Conservation (phyloP, 1,139 yeast genomes). For the Lodderomyces theae region DNA sequence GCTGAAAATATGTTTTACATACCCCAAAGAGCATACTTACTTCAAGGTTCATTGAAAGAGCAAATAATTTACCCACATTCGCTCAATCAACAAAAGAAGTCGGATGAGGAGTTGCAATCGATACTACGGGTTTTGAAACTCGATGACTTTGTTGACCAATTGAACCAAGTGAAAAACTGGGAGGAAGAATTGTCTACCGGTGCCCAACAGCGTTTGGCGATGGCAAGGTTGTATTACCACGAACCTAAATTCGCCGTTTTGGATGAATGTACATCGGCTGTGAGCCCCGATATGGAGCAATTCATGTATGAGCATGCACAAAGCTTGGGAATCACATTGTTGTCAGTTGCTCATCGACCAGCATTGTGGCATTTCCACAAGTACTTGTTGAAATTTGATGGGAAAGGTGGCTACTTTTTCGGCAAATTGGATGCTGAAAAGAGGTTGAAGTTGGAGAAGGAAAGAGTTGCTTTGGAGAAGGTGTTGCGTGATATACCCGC, state of each 20-base stretch:
- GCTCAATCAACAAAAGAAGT: slow-evolving; percentile 52
- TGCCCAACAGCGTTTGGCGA: slow-evolving; percentile 89
- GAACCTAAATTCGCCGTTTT: slow-evolving; percentile 89
- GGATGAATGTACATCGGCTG: slow-evolving; percentile 95
- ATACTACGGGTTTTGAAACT: slow-evolving; percentile 61
- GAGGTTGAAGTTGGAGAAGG: slow-evolving; percentile 69
- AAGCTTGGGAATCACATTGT: slow-evolving; percentile 71
- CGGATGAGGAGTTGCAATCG: slow-evolving; percentile 61
- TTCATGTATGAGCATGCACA: slow-evolving; percentile 87
- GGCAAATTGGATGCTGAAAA: slow-evolving; percentile 67
- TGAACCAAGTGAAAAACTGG: slow-evolving; percentile 79
- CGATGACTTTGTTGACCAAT: slow-evolving; percentile 47
- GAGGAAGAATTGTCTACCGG: slow-evolving; percentile 85
- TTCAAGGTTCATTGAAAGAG: slow-evolving; percentile 71
- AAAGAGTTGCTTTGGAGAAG: slow-evolving; percentile 62
- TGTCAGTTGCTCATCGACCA: slow-evolving; percentile 90
- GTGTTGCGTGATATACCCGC: slow-evolving; percentile 64
- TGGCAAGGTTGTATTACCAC: slow-evolving; percentile 91
- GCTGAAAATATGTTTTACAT: slow-evolving; percentile 76
- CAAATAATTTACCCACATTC: slow-evolving; percentile 88
- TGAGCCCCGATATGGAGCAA: slow-evolving; percentile 86
- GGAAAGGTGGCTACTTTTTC: slow-evolving; percentile 73
- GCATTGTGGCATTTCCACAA: slow-evolving; percentile 93
- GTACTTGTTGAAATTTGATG: slow-evolving; percentile 77
- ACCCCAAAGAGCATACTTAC: slow-evolving; percentile 89